Conservation (phyloP, 2,329 filamentous ascomycete species). For the Sphaerulina musiva region DNA sequence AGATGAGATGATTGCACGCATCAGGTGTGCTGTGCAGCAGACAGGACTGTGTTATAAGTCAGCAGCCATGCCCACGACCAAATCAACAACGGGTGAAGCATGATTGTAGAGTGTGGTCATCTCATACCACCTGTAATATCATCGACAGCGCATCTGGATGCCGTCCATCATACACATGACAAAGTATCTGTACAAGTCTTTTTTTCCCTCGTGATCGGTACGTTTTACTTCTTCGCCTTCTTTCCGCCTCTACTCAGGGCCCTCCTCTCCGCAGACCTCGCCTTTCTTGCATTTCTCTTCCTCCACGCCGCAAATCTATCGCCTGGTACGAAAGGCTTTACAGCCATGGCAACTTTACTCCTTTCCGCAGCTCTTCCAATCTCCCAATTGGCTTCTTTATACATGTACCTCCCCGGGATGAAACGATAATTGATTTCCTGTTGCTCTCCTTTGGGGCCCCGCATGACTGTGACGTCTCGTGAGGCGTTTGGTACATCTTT, state of each 20-base stretch:
- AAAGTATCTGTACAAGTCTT: constrained; percentile 2
- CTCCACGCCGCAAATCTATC: constrained; percentile 61
- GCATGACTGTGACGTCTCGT: constrained; percentile 23
- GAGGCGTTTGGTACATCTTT: constrained; percentile 19
- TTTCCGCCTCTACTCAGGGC: constrained; percentile 44
- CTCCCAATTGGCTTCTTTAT: constrained; percentile 59
- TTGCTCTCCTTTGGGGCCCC: constrained; percentile 32
- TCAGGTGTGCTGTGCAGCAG: neutral
- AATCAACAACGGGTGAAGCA: neutral
- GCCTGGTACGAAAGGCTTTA: constrained; percentile 49
- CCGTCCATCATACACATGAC: constrained; percentile 2
- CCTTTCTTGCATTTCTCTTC: constrained; percentile 49
- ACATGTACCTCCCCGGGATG: constrained; percentile 53
- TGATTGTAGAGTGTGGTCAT: neutral
- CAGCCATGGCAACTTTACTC: constrained; percentile 47
- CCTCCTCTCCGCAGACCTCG: constrained; percentile 49
- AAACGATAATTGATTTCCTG: constrained; percentile 36
- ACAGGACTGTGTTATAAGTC: neutral
- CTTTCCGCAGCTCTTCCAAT: constrained; percentile 59
- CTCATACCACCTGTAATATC: neutral
- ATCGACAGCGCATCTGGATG: neutral
- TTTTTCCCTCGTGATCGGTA: neutral
- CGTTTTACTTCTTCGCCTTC: constrained; percentile 16
- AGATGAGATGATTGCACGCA: too few species aligned
- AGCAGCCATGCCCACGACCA: neutral